Percentiles rank a stretch among this genome's conserved stretches.
phyloP scores from a whole-genome alignment of 116 monocot species.

The Trichopus zeylanicus region DNA sequence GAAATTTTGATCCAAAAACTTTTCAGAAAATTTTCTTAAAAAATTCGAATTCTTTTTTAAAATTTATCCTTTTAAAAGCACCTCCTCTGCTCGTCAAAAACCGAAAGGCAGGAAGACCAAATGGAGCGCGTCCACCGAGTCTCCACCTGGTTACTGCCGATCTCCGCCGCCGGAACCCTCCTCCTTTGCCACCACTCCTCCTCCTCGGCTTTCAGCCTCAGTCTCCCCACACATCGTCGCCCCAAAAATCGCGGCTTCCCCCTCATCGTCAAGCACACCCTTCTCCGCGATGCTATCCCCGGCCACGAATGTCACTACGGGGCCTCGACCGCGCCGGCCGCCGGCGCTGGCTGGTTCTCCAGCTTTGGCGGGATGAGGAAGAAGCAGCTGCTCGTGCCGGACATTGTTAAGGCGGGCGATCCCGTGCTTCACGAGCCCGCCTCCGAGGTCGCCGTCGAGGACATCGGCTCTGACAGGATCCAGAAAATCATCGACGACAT shows the following conservation, averaged over 20 bases:
- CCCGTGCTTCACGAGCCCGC: constrained; percentile 87
- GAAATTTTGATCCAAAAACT: not conserved
- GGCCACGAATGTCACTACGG: not conserved
- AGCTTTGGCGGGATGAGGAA: constrained; percentile 30
- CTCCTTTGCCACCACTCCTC: not conserved
- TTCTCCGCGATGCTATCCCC: not conserved
- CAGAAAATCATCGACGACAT: constrained; percentile 62
- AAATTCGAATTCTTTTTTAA: too few species aligned
- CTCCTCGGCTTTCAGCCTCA: not conserved
- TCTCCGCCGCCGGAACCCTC: constrained; percentile 4
- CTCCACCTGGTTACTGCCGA: not conserved
- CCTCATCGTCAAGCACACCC: not conserved
- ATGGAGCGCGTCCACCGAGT: constrained; percentile 4
- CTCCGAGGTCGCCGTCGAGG: constrained; percentile 29
- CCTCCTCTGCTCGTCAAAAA: too few species aligned
- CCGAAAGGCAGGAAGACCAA: not conserved
- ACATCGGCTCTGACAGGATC: constrained; percentile 55
- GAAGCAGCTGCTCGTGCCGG: constrained; percentile 40
- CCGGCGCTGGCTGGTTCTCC: constrained; percentile 44
- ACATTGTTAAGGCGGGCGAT: constrained; percentile 84
- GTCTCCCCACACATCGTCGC: not conserved
- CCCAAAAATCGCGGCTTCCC: not conserved
- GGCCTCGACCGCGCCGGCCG: constrained; percentile 4
- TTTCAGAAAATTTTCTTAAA: too few species aligned
- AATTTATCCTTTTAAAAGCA: not conserved